Percentiles rank a stretch among this genome's conserved stretches.
Conservation (phyloP, 306 rosid species). For the Cicer chorassanicum region DNA sequence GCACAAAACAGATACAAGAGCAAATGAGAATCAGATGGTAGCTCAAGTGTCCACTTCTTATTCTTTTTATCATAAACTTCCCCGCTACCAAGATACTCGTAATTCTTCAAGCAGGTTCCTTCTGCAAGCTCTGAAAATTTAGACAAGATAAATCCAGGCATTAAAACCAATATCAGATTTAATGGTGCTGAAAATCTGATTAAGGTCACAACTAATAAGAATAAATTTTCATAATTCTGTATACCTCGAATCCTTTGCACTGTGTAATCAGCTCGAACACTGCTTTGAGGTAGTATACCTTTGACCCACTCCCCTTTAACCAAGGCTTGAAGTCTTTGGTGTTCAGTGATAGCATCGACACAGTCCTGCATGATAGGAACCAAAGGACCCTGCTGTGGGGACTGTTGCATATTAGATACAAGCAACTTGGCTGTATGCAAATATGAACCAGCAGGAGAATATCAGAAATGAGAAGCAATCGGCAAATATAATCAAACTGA, state of each 20-base stretch:
- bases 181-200: slow-evolving; percentile 24
- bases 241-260: slow-evolving; percentile 86
- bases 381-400: slow-evolving; percentile 68
- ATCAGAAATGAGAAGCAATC: slow-evolving; percentile 39
- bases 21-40: slow-evolving; percentile 95
- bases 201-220: slow-evolving; percentile 28
- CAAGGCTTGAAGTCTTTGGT: slow-evolving; percentile 88
- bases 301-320: slow-evolving; percentile 96
- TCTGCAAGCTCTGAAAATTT: slow-evolving; percentile 78
- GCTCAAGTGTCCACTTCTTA: slow-evolving; percentile 87
- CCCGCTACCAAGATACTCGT: slow-evolving; percentile 86
- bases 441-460: slow-evolving; percentile 39
- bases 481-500: slow-evolving; percentile 35
- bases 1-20: slow-evolving; percentile 93
- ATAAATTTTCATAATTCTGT: slow-evolving; percentile 35
- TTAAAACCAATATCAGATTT: slow-evolving; percentile 33
- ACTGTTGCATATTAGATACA: slow-evolving; percentile 59
- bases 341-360: slow-evolving; percentile 82
- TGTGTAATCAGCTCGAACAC: slow-evolving; percentile 82
- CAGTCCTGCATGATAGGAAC: slow-evolving; percentile 82
- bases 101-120: slow-evolving; percentile 96
- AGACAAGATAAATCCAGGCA: slow-evolving; percentile 38
- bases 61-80: slow-evolving; percentile 79
- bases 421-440: slow-evolving; percentile 63
- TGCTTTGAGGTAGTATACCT: slow-evolving; percentile 92